Base-by-base conservation (phyloP, 2,329 filamentous ascomycete genomes). In the Sporothrix pallida region DNA sequence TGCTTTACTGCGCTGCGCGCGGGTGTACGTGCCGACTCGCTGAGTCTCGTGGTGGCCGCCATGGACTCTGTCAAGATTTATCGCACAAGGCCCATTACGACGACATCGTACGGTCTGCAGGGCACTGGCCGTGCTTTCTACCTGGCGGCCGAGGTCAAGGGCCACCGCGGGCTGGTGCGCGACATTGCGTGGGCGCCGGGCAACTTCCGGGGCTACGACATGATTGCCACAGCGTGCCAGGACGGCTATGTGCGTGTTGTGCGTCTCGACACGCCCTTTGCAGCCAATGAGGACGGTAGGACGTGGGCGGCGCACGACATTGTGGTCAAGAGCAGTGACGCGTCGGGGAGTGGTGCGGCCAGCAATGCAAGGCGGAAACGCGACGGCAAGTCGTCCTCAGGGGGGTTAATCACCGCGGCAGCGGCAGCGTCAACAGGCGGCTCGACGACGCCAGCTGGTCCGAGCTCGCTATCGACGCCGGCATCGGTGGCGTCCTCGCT, bases 131-230 rank as follows among this genome's bases (percentile, higher is more conserved):
- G 93, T 75, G 92, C 93, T 74, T 97, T 98, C 80, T 97, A 97
- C 80, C 88, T 93, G 8, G 94, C 94, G 0, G 90, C 91, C 23
- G 92, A 94, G 79, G 84, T 98, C 17, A 85, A 86, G 44, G 90
- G 90, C 1, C 93, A 97, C 78, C 87, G 89, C 8, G 90, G 91
- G 0, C 86, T 98, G 54, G 92, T 98, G 7, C 88, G 95, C 67
- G 95, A 98, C 80, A 89, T 98, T 1, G 91, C 93, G 1, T 99
- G 96, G 96, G 94, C 95, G 0, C 92, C 94, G 67, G 95, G 94
- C 13, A 97, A 94, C 76, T 94, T 97, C 78, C 86, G 95, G 54
- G 95, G 95, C 0, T 95, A 93, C 80, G 96, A 99, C 81, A 88
- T 95, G 73, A 88, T 98, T 78, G 96, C 95, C 2, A 97, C 95